A percentile compares a stretch with the other conserved stretches of the same genome.
Conservation (phyloP, 331 rosid genomes). For the Stylosanthes scabra region DNA sequence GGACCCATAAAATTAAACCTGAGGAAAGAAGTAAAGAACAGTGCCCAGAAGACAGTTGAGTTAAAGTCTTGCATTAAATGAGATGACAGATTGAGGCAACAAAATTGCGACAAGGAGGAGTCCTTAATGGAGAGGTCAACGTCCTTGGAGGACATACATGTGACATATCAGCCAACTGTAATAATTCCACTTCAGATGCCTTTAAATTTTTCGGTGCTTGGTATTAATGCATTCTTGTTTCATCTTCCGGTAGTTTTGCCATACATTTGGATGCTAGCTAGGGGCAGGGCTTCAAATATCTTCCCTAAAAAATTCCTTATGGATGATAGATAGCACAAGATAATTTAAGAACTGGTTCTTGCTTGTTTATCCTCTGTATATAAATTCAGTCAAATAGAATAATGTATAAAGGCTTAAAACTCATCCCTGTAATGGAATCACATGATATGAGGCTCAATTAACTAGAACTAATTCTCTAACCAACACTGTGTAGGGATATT, state of each 20-base stretch:
- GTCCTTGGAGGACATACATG: background rate
- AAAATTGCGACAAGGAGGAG: background rate
- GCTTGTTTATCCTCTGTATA: too few species aligned
- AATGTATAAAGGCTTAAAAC: too few species aligned
- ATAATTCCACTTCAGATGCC: slow-evolving; percentile 11
- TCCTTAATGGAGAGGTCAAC: slow-evolving; percentile 8
- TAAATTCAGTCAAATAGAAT: too few species aligned
- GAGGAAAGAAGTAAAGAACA: background rate
- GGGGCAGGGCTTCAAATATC: background rate
- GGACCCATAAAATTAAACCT: background rate
- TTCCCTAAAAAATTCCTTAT: background rate
- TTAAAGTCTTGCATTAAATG: slow-evolving; percentile 1
- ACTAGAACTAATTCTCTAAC: too few species aligned
- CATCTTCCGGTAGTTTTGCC: background rate
- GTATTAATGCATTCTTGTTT: background rate
- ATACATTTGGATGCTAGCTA: background rate
- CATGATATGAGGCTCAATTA: too few species aligned
- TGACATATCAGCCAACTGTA: slow-evolving; percentile 18
- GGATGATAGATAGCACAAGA: background rate
- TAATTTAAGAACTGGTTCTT: too few species aligned
- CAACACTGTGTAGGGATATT: too few species aligned
- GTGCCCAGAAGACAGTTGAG: slow-evolving; percentile 17
- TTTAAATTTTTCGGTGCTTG: slow-evolving; percentile 14
- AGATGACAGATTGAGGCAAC: background rate
- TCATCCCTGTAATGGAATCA: too few species aligned